Conservation (phyloP, 192 early-diverging fungal species). For the Podila verticillata region DNA sequence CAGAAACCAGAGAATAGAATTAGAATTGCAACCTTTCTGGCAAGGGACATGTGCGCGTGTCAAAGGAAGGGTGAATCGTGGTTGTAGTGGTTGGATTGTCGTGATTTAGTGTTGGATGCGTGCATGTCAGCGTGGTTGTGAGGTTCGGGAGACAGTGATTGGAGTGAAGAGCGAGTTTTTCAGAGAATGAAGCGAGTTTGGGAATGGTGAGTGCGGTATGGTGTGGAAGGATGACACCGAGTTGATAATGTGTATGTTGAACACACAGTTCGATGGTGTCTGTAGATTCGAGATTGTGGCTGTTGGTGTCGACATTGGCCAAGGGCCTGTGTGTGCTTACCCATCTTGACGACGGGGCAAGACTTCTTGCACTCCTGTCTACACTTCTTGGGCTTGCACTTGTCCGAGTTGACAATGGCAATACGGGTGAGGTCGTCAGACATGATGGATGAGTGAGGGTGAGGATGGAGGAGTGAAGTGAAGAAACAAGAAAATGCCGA, state of each 20-base stretch:
- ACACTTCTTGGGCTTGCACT: constrained; percentile 99
- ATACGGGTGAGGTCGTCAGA: constrained; percentile 91
- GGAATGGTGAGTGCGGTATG: neutral
- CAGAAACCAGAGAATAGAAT: neutral
- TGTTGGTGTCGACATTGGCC: neutral
- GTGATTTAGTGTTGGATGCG: neutral
- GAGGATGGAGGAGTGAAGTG: constrained; percentile 3
- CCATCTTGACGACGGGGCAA: constrained; percentile 97
- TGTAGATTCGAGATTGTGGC: neutral
- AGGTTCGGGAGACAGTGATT: no score
- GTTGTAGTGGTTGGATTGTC: neutral
- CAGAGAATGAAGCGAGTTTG: neutral
- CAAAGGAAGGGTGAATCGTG: neutral
- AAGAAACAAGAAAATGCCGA: constrained; percentile 9
- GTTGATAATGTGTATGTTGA: no score
- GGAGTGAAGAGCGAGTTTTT: neutral
- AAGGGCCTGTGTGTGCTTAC: constrained; percentile 59
- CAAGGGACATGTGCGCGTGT: neutral
- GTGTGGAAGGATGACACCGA: neutral
- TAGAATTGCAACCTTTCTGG: neutral
- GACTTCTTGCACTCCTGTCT: constrained; percentile 97
- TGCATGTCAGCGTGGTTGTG: constrained; percentile 4
- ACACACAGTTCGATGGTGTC: neutral
- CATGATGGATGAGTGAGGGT: constrained; percentile 60
- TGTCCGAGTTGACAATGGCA: constrained; percentile 93